phyloP scores from a whole-genome alignment of 2,329 filamentous ascomycete genomes.

The Dothideomycetes sp. region DNA sequence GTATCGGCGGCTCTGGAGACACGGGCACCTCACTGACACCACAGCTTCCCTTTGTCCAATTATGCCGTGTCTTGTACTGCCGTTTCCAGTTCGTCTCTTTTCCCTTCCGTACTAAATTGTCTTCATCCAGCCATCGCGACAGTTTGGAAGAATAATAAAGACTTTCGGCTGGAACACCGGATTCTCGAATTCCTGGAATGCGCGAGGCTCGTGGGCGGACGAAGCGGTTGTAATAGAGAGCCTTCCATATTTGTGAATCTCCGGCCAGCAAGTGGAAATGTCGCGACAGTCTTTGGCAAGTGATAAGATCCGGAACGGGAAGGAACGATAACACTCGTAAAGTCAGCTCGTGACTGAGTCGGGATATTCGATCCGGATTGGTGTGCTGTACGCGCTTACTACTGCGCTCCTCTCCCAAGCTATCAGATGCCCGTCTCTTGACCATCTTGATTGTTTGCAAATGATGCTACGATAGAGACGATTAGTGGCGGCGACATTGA shows the following conservation, averaged over 20 bases:
- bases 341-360: constrained; percentile 77
- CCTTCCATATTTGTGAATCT: constrained; percentile 87
- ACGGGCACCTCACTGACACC: constrained; percentile 69
- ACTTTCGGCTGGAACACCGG: constrained; percentile 28
- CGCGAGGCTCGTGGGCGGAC: constrained; percentile 71
- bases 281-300: constrained; percentile 59
- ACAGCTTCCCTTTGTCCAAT: constrained; percentile 79
- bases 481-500: neutral
- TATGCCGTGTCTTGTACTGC: constrained; percentile 79
- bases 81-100: constrained; percentile 67
- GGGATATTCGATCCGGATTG: constrained; percentile 53
- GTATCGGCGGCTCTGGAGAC: constrained; percentile 40
- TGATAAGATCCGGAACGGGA: constrained; percentile 58
- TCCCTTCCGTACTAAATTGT: constrained; percentile 44
- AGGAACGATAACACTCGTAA: constrained; percentile 74
- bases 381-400: constrained; percentile 7
- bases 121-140: constrained; percentile 54
- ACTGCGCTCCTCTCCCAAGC: constrained; percentile 4
- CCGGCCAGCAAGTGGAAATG: constrained; percentile 63
- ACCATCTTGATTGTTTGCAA: constrained; percentile 5
- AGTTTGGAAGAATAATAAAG: constrained; percentile 45
- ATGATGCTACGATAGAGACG: no score
- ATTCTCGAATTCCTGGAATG: constrained; percentile 56
- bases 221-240: constrained; percentile 78
- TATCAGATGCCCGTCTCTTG: constrained; percentile 13